phyloP scores from a whole-genome alignment of 306 rosid species.

The barrel medic (Medicago truncatula) region MtrunA17r5.0-ANR NC_053048.1:44725501-44726000 shows the following conservation, averaged over 20 bases:
- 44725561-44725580: no score
- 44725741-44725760: constrained; percentile 24
- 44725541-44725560: no score
- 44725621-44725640: no score
- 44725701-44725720: no score
- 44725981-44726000: constrained; percentile 47
- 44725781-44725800: constrained; percentile 38
- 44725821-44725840: constrained; percentile 54
- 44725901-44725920: constrained; percentile 27
- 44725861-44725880: constrained; percentile 43
- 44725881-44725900: constrained; percentile 41
- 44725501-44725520: no score
- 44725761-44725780: no score
- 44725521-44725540: no score
- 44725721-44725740: constrained; percentile 31
- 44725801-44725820: constrained; percentile 1
- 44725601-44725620: no score
- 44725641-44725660: no score
- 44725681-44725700: no score
- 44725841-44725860: constrained; percentile 32
- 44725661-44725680: no score
- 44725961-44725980: constrained; percentile 31
- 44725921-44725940: constrained; percentile 39
- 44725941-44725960: constrained; percentile 33
- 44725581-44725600: no score